phyloP scores from a whole-genome alignment of 352 stramenopile species.

The Thalassiosira mediterranea region DNA sequence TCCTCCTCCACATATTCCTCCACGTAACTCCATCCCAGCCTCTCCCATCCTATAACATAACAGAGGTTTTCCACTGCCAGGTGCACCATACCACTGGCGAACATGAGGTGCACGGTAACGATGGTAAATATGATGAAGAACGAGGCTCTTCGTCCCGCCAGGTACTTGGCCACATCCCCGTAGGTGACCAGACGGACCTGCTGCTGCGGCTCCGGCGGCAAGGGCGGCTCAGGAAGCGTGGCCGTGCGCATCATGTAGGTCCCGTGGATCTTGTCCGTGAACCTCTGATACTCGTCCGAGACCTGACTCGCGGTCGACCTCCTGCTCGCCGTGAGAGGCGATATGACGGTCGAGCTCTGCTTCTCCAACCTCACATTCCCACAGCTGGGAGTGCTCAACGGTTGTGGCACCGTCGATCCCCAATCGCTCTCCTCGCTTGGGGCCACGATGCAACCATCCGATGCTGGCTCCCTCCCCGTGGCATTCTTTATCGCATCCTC shows the following conservation, averaged over 20 bases:
- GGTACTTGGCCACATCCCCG: slow-evolving; percentile 53
- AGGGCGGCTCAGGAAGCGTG: no score
- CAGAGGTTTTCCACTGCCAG: slow-evolving; percentile 59
- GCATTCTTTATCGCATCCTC: no score
- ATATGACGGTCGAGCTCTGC: no score
- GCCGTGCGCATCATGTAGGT: not conserved
- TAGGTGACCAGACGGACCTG: slow-evolving; percentile 54
- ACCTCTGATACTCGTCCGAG: slow-evolving; percentile 34
- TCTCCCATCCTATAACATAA: slow-evolving; percentile 52
- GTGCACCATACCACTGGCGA: slow-evolving; percentile 54
- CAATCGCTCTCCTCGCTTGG: no score
- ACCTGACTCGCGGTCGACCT: slow-evolving; percentile 10
- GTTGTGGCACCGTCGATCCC: no score
- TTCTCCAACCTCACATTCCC: no score
- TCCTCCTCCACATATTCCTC: slow-evolving; percentile 26
- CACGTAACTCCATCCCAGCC: slow-evolving; percentile 47
- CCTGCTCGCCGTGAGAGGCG: no score
- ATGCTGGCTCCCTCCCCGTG: no score
- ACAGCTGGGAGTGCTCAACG: no score
- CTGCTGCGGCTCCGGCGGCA: not conserved
- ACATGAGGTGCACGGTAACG: slow-evolving; percentile 56
- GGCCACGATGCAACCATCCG: no score
- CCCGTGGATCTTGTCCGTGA: slow-evolving; percentile 15
- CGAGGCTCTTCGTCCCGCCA: slow-evolving; percentile 34
- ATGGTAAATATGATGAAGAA: slow-evolving; percentile 55